Evolutionary conservation across 78 protist species (phyloP).

Genomic region (Dictyostelium discoideum): dicty_2.7 NC_007091.3:575001-575500

Average conservation of each 20-base stretch:
- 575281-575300: neutral
- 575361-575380: neutral
- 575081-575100: neutral
- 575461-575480: too few species aligned
- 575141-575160: neutral
- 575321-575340: neutral
- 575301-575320: neutral
- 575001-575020: neutral
- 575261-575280: neutral
- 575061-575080: neutral
- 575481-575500: too few species aligned
- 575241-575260: neutral
- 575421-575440: neutral
- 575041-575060: neutral
- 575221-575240: neutral
- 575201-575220: neutral
- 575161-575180: neutral
- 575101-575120: neutral
- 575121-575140: neutral
- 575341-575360: neutral
- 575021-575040: neutral
- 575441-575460: too few species aligned
- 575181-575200: neutral
- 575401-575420: neutral
- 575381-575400: neutral